Evolutionary conservation across 495 filamentous ascomycete genomes (phyloP).

Genomic region (Aspergillus biplanus): DNA sequence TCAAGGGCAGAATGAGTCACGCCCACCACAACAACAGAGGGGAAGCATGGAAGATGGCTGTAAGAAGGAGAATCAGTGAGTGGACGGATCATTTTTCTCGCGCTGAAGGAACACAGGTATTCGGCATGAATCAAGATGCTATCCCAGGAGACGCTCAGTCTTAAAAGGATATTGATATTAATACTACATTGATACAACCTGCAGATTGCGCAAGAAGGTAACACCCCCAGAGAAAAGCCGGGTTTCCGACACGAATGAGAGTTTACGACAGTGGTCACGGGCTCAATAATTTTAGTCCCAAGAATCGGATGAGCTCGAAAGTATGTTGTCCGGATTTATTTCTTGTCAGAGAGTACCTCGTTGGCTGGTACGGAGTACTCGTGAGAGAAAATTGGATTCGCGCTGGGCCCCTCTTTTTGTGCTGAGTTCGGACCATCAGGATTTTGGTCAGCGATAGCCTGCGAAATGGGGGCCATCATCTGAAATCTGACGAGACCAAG

Average conservation of each 20-base stretch:
- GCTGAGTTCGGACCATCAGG: slow-evolving; percentile 25
- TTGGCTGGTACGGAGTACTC: slow-evolving; percentile 11
- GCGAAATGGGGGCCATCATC: slow-evolving; percentile 19
- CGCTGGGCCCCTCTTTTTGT: slow-evolving; percentile 10
- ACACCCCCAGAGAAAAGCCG: slow-evolving; percentile 15
- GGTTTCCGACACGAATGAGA: slow-evolving; percentile 21
- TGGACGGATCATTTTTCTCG: not conserved
- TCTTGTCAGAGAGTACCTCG: slow-evolving; percentile 22
- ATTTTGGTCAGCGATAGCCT: slow-evolving; percentile 19
- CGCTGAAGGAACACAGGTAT: not conserved
- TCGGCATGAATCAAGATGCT: not conserved
- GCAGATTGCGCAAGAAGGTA: slow-evolving; percentile 11
- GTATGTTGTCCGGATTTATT: slow-evolving; percentile 11
- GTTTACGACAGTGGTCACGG: slow-evolving; percentile 23
- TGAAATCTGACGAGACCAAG: slow-evolving; percentile 15
- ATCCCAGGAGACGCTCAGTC: not conserved
- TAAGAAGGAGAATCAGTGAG: not conserved
- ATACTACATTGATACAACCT: slow-evolving; percentile 17
- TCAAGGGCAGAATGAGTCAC: slow-evolving; percentile 14
- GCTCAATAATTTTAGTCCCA: slow-evolving; percentile 15
- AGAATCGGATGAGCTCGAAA: slow-evolving; percentile 8
- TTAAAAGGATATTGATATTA: slow-evolving; percentile 5
- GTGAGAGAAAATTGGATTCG: slow-evolving; percentile 15
- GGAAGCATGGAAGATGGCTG: not conserved
- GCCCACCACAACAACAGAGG: not conserved